Conservation (phyloP, 164 flowering plant genomes). For the Sextonia rubra region DNA sequence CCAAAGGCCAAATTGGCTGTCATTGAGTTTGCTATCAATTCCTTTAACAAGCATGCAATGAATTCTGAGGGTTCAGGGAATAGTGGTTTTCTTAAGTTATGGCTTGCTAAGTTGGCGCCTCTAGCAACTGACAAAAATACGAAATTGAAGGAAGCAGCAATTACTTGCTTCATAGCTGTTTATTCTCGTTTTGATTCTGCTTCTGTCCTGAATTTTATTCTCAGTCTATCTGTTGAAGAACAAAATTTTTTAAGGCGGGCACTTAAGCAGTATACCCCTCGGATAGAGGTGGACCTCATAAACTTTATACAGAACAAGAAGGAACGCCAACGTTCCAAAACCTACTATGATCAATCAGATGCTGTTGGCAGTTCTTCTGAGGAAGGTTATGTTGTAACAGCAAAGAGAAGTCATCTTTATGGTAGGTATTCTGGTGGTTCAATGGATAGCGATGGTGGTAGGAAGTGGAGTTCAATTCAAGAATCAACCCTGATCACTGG, state of each 20-base stretch:
- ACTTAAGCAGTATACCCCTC: constrained; percentile 90
- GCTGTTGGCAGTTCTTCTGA: constrained; percentile 86
- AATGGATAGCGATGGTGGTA: constrained; percentile 67
- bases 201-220: constrained; percentile 81
- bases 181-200: constrained; percentile 73
- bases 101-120: constrained; percentile 93
- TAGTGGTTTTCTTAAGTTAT: constrained; percentile 75
- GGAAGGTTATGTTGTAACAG: constrained; percentile 64
- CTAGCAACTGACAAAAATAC: constrained; percentile 81
- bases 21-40: constrained; percentile 84
- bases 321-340: constrained; percentile 71
- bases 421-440: constrained; percentile 89
- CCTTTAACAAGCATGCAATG: constrained; percentile 72
- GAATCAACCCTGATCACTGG: constrained; percentile 45
- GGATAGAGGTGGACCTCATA: constrained; percentile 96
- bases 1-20: constrained; percentile 99
- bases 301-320: constrained; percentile 88
- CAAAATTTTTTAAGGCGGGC: constrained; percentile 94
- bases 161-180: constrained; percentile 85
- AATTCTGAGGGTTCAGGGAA: constrained; percentile 74
- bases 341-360: constrained; percentile 81
- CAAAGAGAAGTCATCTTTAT: constrained; percentile 54
- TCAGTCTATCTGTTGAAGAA: constrained; percentile 89
- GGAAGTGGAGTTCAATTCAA: constrained; percentile 74
- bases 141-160: constrained; percentile 88